phyloP scores from a whole-genome alignment of 2,329 filamentous ascomycete genomes.

The Rachicladosporium sp. region DNA sequence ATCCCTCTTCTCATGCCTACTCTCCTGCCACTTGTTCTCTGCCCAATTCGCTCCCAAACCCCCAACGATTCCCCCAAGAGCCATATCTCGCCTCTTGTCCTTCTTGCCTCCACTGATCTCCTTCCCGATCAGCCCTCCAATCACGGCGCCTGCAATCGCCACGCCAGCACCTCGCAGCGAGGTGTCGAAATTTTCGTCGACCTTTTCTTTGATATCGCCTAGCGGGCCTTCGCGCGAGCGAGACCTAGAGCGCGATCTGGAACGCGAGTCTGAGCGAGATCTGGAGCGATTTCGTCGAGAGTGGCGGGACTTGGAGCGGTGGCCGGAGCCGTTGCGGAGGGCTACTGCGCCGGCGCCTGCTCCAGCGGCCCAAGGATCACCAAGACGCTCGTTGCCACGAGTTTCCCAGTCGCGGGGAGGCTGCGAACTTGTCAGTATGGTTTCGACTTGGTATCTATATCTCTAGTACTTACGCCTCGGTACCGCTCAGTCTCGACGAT shows the following conservation, averaged over 20 bases:
- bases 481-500: constrained; percentile 20
- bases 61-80: constrained; percentile 23
- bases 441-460: no score
- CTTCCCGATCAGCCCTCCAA: constrained; percentile 22
- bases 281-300: constrained; percentile 13
- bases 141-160: constrained; percentile 22
- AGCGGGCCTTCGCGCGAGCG: constrained; percentile 2
- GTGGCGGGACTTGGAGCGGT: constrained; percentile 11
- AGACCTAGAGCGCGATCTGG: constrained; percentile 15
- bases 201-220: constrained; percentile 14
- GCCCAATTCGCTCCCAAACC: constrained; percentile 22
- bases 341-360: no score
- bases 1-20: constrained; percentile 15
- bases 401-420: constrained; percentile 12
- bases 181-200: constrained; percentile 24
- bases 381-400: constrained; percentile 5
- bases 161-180: constrained; percentile 19
- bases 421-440: constrained; percentile 4
- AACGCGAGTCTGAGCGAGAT: constrained; percentile 9
- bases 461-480: constrained; percentile 18
- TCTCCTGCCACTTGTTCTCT: constrained; percentile 21
- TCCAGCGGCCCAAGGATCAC: no score
- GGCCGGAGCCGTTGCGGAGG: background rate
- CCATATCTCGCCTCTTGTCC: constrained; percentile 21
- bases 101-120: constrained; percentile 17